A percentile compares a stretch with the other conserved stretches of the same genome.
Evolutionary conservation across 2,329 filamentous ascomycete genomes (phyloP).

Genomic region (Arthroderma sp.): DNA sequence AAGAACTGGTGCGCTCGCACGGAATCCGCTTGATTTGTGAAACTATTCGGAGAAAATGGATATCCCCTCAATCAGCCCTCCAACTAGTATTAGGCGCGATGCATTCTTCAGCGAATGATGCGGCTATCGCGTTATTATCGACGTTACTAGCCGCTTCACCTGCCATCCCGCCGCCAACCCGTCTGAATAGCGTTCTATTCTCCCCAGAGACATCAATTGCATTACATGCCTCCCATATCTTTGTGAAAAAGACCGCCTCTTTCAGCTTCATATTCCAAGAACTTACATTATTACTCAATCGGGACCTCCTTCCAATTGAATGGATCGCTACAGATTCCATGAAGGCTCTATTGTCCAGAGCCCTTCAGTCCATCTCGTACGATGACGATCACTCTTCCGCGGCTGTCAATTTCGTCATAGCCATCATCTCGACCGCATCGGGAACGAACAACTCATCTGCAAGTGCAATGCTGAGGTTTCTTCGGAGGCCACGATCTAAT

Average conservation of each 20-base stretch:
- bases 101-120: conserved; percentile 21
- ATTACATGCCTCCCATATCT: conserved; percentile 20
- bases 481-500: no score
- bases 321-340: conserved; percentile 29
- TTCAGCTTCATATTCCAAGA: conserved; percentile 23
- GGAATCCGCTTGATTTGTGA: conserved; percentile 26
- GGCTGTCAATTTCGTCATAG: conserved; percentile 9
- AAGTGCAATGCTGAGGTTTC: no score
- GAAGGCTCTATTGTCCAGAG: conserved; percentile 24
- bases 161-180: conserved; percentile 12
- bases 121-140: conserved; percentile 23
- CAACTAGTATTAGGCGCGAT: conserved; percentile 23
- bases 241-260: conserved; percentile 11
- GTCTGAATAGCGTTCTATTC: conserved; percentile 15
- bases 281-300: conserved; percentile 22
- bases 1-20: conserved; percentile 28
- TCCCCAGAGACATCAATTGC: conserved; percentile 20
- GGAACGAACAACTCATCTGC: neutral
- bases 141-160: conserved; percentile 15
- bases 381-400: conserved; percentile 21
- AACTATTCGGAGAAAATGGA: conserved; percentile 24
- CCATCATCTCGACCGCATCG: conserved; percentile 4
- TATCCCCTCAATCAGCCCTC: conserved; percentile 20
- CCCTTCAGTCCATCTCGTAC: conserved; percentile 24
- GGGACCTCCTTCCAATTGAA: conserved; percentile 22